Base-by-base conservation (phyloP, 768 basidiomycete species). In the Agaricus sinodeliciosus region DNA sequence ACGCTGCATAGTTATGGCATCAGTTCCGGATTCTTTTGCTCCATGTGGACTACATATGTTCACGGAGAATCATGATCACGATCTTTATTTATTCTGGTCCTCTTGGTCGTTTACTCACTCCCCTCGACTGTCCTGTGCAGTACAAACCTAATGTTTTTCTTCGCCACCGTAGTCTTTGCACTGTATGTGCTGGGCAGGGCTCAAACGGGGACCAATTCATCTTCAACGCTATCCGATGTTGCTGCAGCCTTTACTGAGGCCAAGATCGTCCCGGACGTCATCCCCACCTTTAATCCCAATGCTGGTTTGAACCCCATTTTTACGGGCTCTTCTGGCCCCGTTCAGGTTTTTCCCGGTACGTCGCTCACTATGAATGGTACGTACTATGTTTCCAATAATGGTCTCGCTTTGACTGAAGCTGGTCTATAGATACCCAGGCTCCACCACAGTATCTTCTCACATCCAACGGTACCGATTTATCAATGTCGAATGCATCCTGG, bases 191-290 rank as follows among this genome's bases (percentile, higher is more conserved):
- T 48, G 31, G 18, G 45, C 15, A 35, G 11, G 37, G 51, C 51
- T 13, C 43, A 46, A 22, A 34, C 45, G 27, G 28, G 48, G 48
- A 46, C 9, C 43, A 31, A 41, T 28, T 25, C 43, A 42, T 26
- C 45, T 19, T 41, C 31, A 13, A 26, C 46, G 19, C 41, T 65
- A 34, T 51, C 28, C 41, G 63, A 66, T 54, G 61, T 63, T 16
- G 62, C 65, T 4, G 60, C 50, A 18, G 69, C 71, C 18, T 75
- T 72, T 60, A 62, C 60, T n/a, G 53, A 63, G 25, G 67, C 69
- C 3, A 62, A 69, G 44, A 70, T 77, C 36, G 73, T 75, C n/a
- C 70, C 69, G 3, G 66, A 70, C 47, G 62, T 75, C 31, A 57
- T 72, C 19, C 61, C 69, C 39, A 64, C 66, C 15, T 77, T 77